Base-by-base conservation (phyloP, 352 stramenopile genomes). In the Phytophthora niederhauseri region DNA sequence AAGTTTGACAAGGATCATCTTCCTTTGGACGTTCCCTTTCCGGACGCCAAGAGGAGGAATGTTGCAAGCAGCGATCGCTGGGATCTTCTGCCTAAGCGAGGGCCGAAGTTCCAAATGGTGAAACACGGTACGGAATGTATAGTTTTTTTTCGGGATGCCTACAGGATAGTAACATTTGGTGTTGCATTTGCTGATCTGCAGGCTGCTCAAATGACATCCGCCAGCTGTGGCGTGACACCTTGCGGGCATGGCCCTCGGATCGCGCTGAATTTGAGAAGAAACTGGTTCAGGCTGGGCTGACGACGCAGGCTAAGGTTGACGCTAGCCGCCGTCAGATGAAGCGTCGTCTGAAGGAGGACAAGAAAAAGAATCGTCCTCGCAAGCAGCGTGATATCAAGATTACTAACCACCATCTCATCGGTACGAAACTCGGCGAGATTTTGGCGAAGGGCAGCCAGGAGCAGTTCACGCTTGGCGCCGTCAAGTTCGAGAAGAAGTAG, bases 321-420 rank as follows among this genome's bases (percentile, higher is more conserved):
- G 87, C 87, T 15, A 92, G 73, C 48, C 85, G 87, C 45, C 83
- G 85, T 28, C 84, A 93, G 61, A 76, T 88, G 67, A 94, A 94
- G 73, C 84, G 86, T 43, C 85, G 87, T 51, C 75, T 93, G 62
- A 92, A 94, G 55, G 84, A 93, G 52, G 85, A 92, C 62, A 94
- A 92, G 65, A 95, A 92, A 68, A 91, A 92, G 71, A 83, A 85
- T 28, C 83, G 87, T 26, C 75, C 84, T 70, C 82, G 85, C 49
- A 94, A 94, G 72, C 86, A 94, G 63, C 86, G 88, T 45, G 84
- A 96, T 62, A 96, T 96, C 65, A 96, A 96, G 74, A 94, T 96
- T 55, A 93, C 86, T 7, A 96, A 96, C 75, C 85, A 93, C 68
- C 88, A 96, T 75, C 78, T 96, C 38, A 93, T 94, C 61, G 88